Conservation (phyloP, 805 yeast species). For the Saccharomycopsis javanensis region DNA sequence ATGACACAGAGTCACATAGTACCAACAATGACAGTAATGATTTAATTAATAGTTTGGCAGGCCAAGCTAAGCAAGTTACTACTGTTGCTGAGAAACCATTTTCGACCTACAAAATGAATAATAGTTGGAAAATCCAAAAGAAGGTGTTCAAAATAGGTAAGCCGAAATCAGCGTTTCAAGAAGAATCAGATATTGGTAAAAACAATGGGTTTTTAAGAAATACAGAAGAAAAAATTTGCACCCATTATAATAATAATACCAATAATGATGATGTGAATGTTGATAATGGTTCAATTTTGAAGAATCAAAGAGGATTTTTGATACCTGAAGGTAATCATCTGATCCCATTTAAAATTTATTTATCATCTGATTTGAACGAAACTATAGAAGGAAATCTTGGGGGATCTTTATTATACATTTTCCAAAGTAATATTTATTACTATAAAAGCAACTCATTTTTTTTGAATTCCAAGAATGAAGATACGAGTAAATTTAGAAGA, state of each 20-base stretch:
- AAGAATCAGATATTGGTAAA: neutral
- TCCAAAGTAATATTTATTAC: constrained; percentile 66
- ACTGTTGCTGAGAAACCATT: neutral
- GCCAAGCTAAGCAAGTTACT: neutral
- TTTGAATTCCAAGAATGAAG: constrained; percentile 42
- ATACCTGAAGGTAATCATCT: constrained; percentile 62
- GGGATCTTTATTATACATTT: constrained; percentile 57
- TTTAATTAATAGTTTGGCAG: too few relatives aligned
- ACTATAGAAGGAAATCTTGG: constrained; percentile 85
- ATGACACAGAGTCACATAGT: neutral
- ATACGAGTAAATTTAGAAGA: constrained; percentile 41
- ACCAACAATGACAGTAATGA: neutral
- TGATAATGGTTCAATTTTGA: neutral
- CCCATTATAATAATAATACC: neutral
- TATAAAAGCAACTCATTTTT: neutral
- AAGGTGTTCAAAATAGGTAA: neutral
- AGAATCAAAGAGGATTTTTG: constrained; percentile 2
- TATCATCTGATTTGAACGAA: constrained; percentile 81
- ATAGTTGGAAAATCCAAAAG: neutral
- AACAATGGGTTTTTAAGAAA: neutral
- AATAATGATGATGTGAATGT: neutral
- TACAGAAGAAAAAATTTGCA: too few relatives aligned
- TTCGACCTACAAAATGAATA: neutral
- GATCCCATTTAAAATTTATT: constrained; percentile 73
- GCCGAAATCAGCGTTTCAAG: neutral